Evolutionary conservation across 1,284 basidiomycete species (phyloP), one percentile per base, ranked within the genome.

Genomic region (Schizopora paradoxa): DNA sequence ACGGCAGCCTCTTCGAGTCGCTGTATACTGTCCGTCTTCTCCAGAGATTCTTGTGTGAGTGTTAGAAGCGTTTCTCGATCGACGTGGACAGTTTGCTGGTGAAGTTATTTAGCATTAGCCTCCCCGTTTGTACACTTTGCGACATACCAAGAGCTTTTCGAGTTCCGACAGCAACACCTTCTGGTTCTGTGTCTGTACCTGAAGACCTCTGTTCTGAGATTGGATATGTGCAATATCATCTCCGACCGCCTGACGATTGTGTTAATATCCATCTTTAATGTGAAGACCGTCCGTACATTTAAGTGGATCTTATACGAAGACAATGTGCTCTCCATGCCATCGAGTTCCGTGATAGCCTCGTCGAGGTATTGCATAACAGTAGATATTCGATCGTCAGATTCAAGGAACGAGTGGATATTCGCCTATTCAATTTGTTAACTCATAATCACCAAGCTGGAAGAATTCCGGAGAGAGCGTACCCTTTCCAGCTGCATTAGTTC

Each of bases 141-240:
- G 6, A 59, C 78, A 46, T 54, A 89, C 90, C 57, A 97, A 68
- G 19, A 96, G 70, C 56, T 90, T 87, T 60, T 92, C 84, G 5
- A 97, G 67, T 63, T 92, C 93, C 29, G 69, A 72, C 25, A 96
- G 64, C 5, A 97, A 72, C 2, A 82, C 79, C 31, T 86, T 79
- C 63, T 98, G 95, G 58, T 99, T 99, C 59, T 95, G 92, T 7
- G 86, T 98, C 59, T 99, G 95, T 1, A 99, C 93, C 66, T 99
- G 96, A 27, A 99, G 69, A 56, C 96, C 96, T 43, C 94, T 79
- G 60, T 96, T 95, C 64, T 99, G 96, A 2, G 87, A 87, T 67
- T 99, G 96, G 57, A 99, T 98, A 60, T 83, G 94, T 6, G 78
- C 79, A 49, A 99, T 98, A 61, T 99, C 96, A 46, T 99, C 93